Evolutionary conservation across 306 rosid genomes (phyloP).

Genomic region (Trifolium fragiferum): DNA sequence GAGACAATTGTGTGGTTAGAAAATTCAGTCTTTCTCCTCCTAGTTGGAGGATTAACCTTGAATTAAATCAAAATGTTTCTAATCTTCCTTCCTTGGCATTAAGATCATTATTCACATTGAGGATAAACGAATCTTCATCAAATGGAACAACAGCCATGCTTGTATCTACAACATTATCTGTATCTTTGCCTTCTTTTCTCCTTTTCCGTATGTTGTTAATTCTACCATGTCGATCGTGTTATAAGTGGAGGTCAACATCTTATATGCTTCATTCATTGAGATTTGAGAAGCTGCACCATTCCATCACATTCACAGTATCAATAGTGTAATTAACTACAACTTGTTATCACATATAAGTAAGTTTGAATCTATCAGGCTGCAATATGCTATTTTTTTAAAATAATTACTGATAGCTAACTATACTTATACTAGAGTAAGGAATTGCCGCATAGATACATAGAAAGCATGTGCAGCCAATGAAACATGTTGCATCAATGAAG

Average conservation of each 20-base stretch:
- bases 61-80: constrained; percentile 18
- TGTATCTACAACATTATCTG: constrained; percentile 55
- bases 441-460: background rate
- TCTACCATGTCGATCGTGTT: constrained; percentile 81
- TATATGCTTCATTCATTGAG: constrained; percentile 53
- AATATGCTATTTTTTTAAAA: too few relatives aligned
- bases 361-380: background rate
- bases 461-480: background rate
- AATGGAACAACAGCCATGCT: constrained; percentile 49
- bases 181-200: constrained; percentile 65
- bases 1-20: background rate
- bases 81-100: constrained; percentile 67
- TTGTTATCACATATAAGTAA: background rate
- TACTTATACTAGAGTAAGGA: background rate
- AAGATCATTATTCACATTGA: constrained; percentile 65
- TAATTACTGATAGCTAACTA: too few relatives aligned
- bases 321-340: constrained; percentile 2
- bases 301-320: constrained; percentile 35
- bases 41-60: constrained; percentile 23
- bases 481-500: background rate
- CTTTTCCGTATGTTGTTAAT: constrained; percentile 66
- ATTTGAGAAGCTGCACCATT: constrained; percentile 48
- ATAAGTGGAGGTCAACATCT: constrained; percentile 73
- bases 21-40: background rate
- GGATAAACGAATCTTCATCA: constrained; percentile 63